Conservation (phyloP, 83 land plant genomes). For the Thuja plicata region DNA sequence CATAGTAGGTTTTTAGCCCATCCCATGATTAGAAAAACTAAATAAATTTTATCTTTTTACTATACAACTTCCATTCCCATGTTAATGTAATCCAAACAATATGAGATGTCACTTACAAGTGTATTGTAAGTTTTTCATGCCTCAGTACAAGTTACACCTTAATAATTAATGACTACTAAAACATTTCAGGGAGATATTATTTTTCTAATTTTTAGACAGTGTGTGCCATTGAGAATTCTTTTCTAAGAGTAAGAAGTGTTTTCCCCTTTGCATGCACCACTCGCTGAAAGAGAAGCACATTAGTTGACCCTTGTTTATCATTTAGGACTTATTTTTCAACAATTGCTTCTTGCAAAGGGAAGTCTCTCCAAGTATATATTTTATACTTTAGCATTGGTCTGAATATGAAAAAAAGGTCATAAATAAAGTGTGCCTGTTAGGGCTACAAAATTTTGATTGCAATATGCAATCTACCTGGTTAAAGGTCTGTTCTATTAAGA, state of each 20-base stretch:
- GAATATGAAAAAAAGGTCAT: background rate
- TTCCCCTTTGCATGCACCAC: background rate
- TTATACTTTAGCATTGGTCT: too few relatives aligned
- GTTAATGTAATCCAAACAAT: background rate
- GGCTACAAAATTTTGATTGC: too few relatives aligned
- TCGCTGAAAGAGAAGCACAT: background rate
- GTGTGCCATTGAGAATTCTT: background rate
- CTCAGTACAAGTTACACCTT: background rate
- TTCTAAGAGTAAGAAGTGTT: background rate
- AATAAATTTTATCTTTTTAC: background rate
- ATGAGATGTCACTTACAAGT: constrained; percentile 45
- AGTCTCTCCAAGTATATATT: background rate
- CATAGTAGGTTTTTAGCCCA: background rate
- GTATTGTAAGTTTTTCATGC: background rate
- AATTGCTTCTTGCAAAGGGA: background rate
- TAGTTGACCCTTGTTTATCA: background rate
- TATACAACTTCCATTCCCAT: background rate
- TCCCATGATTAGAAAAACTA: background rate
- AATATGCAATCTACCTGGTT: too few relatives aligned
- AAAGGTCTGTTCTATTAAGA: too few relatives aligned
- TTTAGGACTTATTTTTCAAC: background rate
- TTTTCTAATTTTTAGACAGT: background rate
- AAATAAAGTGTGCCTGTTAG: too few relatives aligned
- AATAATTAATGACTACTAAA: too few relatives aligned
- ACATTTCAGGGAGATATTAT: background rate